Evolutionary conservation across 108 stramenopile genomes (phyloP).

Genomic region (Fragilaria crotonensis): DNA sequence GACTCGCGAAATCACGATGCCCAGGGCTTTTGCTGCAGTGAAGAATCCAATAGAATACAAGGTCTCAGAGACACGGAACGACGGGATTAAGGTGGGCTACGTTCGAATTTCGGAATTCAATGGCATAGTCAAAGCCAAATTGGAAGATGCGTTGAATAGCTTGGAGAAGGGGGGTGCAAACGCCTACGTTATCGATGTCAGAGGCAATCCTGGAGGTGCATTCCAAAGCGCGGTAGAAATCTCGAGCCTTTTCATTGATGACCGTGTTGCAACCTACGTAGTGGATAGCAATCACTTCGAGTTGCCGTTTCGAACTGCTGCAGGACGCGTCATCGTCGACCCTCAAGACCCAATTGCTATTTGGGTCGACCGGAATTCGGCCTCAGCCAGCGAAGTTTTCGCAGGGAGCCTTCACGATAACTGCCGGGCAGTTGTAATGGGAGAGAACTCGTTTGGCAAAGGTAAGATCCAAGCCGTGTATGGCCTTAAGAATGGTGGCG

Average conservation of each 20-base stretch:
- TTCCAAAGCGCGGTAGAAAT: conserved; percentile 93
- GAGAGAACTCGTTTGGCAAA: conserved; percentile 87
- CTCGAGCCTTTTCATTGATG: conserved; percentile 77
- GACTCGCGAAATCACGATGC: conserved; percentile 41
- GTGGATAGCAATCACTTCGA: conserved; percentile 65
- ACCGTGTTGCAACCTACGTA: conserved; percentile 75
- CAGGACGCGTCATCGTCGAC: conserved; percentile 39
- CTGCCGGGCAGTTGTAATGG: conserved; percentile 90
- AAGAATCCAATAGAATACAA: conserved; percentile 63
- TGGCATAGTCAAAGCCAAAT: conserved; percentile 56
- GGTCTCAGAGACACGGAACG: conserved; percentile 50
- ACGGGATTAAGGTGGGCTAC: conserved; percentile 86
- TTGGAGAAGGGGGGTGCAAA: conserved; percentile 69
- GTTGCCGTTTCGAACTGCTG: conserved; percentile 60
- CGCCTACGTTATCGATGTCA: conserved; percentile 81
- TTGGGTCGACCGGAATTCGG: conserved; percentile 75
- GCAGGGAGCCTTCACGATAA: conserved; percentile 90
- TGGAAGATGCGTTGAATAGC: conserved; percentile 66
- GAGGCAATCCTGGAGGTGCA: conserved; percentile 89
- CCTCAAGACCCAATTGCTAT: conserved; percentile 51
- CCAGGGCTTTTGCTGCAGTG: conserved; percentile 47
- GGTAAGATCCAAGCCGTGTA: conserved; percentile 95
- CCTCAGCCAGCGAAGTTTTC: conserved; percentile 88
- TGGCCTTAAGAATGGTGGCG: conserved; percentile 86
- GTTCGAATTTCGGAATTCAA: conserved; percentile 87